Evolutionary conservation across 495 filamentous ascomycete species (phyloP).

Genomic region (Hypoxylon trugodes): DNA sequence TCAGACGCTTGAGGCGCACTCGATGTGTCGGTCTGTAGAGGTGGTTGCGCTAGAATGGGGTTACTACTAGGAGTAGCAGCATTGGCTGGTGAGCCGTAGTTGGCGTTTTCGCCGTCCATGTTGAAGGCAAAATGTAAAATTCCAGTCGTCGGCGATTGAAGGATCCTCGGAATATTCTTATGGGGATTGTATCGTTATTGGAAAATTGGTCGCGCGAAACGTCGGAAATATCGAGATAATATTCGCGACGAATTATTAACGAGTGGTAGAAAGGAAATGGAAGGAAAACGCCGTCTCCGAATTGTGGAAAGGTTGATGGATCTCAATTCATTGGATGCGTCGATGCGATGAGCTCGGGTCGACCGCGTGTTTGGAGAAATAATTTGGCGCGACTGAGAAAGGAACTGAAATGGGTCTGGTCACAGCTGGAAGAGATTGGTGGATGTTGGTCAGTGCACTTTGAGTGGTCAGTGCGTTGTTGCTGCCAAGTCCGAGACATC

Average conservation of each 20-base stretch:
- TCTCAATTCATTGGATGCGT: conserved; percentile 14
- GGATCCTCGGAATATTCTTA: conserved; percentile 8
- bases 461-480: conserved; percentile 30
- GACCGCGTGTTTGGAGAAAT: conserved; percentile 51
- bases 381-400: conserved; percentile 44
- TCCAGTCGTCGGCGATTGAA: conserved; percentile 30
- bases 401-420: conserved; percentile 16
- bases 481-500: background rate
- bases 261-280: conserved; percentile 11
- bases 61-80: conserved; percentile 60
- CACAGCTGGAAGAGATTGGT: conserved; percentile 9
- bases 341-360: conserved; percentile 35
- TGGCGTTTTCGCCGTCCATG: conserved; percentile 64
- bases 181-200: conserved; percentile 8
- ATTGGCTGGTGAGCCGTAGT: conserved; percentile 62
- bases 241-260: conserved; percentile 22
- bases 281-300: conserved; percentile 32
- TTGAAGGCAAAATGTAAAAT: conserved; percentile 16
- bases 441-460: background rate
- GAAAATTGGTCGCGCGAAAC: conserved; percentile 29
- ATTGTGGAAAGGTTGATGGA: conserved; percentile 27
- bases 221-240: conserved; percentile 27
- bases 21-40: conserved; percentile 51
- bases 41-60: conserved; percentile 60
- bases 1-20: conserved; percentile 42